phyloP scores from a whole-genome alignment of 352 stramenopile species.

The Phytopythium vexans region DNA sequence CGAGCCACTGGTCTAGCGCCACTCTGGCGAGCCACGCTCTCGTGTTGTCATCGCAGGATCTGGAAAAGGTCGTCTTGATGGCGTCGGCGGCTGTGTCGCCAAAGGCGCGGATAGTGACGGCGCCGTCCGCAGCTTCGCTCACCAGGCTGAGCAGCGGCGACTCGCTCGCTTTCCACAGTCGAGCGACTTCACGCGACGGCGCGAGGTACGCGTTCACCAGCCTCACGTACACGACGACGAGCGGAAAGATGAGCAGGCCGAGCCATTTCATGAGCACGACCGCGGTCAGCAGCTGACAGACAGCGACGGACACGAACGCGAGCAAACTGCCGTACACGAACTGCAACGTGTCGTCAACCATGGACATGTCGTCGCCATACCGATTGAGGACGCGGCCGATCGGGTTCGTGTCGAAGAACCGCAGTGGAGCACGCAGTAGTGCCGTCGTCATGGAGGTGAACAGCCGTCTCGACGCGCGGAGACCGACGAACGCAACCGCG shows the following conservation, averaged over 20 bases:
- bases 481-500: slow-evolving; percentile 27
- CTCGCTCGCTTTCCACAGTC: slow-evolving; percentile 30
- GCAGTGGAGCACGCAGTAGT: slow-evolving; percentile 81
- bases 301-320: slow-evolving; percentile 57
- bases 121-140: slow-evolving; percentile 35
- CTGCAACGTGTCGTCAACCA: slow-evolving; percentile 76
- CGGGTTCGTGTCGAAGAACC: slow-evolving; percentile 93
- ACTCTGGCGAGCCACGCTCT: slow-evolving; percentile 21
- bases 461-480: slow-evolving; percentile 43
- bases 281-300: slow-evolving; percentile 70
- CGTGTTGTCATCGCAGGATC: slow-evolving; percentile 22
- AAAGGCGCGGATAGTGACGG: slow-evolving; percentile 38
- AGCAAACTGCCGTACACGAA: slow-evolving; percentile 36
- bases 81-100: neutral
- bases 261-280: slow-evolving; percentile 76
- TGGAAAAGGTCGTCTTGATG: slow-evolving; percentile 25
- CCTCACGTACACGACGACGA: slow-evolving; percentile 71
- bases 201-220: slow-evolving; percentile 33
- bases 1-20: slow-evolving; percentile 31
- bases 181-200: slow-evolving; percentile 36
- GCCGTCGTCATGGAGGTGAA: slow-evolving; percentile 88
- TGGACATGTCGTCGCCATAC: slow-evolving; percentile 88
- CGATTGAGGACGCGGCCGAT: slow-evolving; percentile 89
- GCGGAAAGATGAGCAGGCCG: slow-evolving; percentile 73
- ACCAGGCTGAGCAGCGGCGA: slow-evolving; percentile 42